phyloP scores from a whole-genome alignment of 2,329 filamentous ascomycete species.

The Ascochyta rabiei region DNA sequence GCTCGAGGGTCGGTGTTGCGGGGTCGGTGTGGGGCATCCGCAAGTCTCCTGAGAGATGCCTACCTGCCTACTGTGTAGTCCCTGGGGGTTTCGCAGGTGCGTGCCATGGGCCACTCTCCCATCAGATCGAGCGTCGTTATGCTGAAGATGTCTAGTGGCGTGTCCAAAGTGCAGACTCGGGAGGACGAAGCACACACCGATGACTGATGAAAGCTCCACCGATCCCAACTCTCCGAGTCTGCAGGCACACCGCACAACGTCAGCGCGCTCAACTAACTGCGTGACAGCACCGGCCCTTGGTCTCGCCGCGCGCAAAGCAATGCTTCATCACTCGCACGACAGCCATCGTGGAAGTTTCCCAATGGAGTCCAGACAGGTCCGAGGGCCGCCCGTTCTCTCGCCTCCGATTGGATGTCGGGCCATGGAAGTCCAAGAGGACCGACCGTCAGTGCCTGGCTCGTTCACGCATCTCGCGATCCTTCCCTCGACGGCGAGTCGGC shows the following conservation, averaged over 20 bases:
- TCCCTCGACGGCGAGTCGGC: neutral
- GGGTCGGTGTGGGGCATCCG: conserved; percentile 8
- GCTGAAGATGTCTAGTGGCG: neutral
- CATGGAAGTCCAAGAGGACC: conserved; percentile 6
- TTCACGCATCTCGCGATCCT: neutral
- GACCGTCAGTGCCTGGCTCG: conserved; percentile 7
- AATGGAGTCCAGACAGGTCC: neutral
- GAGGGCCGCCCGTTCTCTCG: neutral
- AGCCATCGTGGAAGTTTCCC: conserved; percentile 14
- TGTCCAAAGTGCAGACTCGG: neutral
- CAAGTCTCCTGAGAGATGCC: neutral
- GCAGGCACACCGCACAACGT: neutral
- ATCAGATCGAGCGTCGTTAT: neutral
- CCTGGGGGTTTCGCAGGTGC: neutral
- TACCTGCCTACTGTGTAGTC: too few species aligned
- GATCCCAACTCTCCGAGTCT: neutral
- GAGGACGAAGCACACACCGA: neutral
- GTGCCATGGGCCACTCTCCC: neutral
- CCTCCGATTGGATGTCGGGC: conserved; percentile 11
- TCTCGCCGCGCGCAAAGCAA: neutral
- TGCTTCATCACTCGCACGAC: neutral
- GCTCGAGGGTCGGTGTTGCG: neutral
- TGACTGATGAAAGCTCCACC: neutral
- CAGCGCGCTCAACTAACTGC: neutral
- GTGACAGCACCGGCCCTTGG: neutral